Conservation (phyloP, 1,139 yeast genomes). For the Blastobotrys capitulatus region DNA sequence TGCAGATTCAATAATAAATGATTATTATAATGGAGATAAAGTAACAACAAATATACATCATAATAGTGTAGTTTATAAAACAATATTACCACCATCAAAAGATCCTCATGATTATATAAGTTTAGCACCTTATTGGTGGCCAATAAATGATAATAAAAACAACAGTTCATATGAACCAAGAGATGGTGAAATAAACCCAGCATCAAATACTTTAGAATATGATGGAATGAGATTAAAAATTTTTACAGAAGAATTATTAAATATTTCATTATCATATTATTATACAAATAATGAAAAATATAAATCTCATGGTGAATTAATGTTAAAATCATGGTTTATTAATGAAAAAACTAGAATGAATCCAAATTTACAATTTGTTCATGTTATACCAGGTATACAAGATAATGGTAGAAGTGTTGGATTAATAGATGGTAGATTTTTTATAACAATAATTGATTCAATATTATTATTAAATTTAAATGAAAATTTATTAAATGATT, state of each 20-base stretch:
- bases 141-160: background rate
- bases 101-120: slow-evolving; percentile 3
- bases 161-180: background rate
- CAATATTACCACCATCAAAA: background rate
- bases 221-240: background rate
- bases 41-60: too few relatives aligned
- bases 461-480: background rate
- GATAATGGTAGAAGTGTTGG: background rate
- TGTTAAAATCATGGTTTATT: background rate
- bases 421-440: slow-evolving; percentile 1
- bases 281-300: background rate
- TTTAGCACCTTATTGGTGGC: slow-evolving; percentile 5
- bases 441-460: background rate
- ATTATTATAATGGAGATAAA: too few relatives aligned
- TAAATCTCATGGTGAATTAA: background rate
- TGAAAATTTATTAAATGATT: background rate
- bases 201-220: background rate
- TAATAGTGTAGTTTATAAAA: background rate
- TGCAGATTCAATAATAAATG: too few relatives aligned
- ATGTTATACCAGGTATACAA: background rate
- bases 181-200: slow-evolving; percentile 3
- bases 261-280: background rate
- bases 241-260: background rate
- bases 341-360: background rate
- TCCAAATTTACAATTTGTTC: background rate